Conservation (phyloP, 2,329 filamentous ascomycete species). For the Tolypocladium tropicale region DNA sequence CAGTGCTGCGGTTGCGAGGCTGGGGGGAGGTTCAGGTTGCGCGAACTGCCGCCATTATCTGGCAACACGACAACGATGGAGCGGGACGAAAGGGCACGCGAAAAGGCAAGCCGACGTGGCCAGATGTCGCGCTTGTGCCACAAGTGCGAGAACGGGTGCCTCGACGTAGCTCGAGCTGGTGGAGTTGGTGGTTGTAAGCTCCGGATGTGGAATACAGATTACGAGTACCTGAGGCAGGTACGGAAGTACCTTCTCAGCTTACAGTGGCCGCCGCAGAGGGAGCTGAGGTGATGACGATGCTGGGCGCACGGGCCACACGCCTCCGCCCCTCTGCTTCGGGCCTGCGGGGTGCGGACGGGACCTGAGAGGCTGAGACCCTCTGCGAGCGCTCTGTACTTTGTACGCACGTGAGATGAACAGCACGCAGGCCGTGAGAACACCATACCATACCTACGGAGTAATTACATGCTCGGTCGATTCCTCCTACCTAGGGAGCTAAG, state of each 20-base stretch:
- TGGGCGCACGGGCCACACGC: slow-evolving; percentile 7
- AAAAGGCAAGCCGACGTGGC: not conserved
- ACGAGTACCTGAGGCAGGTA: too few relatives aligned
- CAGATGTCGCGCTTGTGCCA: not conserved
- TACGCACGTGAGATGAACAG: too few relatives aligned
- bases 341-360: too few relatives aligned
- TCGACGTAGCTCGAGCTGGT: too few relatives aligned
- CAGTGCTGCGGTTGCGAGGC: not conserved
- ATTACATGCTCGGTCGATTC: too few relatives aligned
- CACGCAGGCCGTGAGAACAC: too few relatives aligned
- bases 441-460: too few relatives aligned
- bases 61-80: not conserved
- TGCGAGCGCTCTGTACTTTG: too few relatives aligned
- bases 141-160: not conserved
- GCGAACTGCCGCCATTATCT: slow-evolving; percentile 11
- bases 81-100: not conserved
- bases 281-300: slow-evolving; percentile 8
- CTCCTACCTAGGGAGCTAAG: too few relatives aligned
- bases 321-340: not conserved
- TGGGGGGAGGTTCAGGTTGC: slow-evolving; percentile 5
- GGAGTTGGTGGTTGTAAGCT: slow-evolving; percentile 2
- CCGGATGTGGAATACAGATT: not conserved
- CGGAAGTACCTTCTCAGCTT: too few relatives aligned
- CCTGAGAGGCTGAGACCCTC: too few relatives aligned
- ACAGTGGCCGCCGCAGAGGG: too few relatives aligned